Evolutionary conservation across 495 filamentous ascomycete species (phyloP), one percentile per base, ranked within the genome.

Genomic region (Penicillium herquei): DNA sequence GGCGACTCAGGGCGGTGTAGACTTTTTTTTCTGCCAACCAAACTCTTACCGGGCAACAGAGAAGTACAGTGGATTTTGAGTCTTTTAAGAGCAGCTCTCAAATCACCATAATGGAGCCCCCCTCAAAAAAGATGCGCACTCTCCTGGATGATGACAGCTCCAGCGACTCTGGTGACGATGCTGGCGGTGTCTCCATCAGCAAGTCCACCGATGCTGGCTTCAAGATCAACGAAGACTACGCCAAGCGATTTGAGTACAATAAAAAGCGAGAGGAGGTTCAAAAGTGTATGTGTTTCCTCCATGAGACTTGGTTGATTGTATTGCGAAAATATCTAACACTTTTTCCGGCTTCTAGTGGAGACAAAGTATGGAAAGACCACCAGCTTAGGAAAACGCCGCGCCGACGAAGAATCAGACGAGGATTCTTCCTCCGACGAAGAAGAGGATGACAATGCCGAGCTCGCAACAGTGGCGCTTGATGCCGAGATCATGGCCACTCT

Each of bases 261-360:
- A 96, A 97, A 77, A 94, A 93, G 75, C 84, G 94, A 30, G 91
- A 94, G 71, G 94, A 98, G 66, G 77, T 87, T 51, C 83, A 88
- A n/a, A 81, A 85, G 65, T 71, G 92, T 93, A 74, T 75, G 85
- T 79, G 85, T 79, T 50, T 54, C n/a, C 13, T 26, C 12, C 13
- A 26, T 26, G n/a, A 1, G 52, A 45, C 37, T 52, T 52, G 16
- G 14, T 46, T 14, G 42, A 13, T 21, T 2, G 56, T 49, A 48
- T 32, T 4, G 9, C 17, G 9, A 17, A 39, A 26, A 40, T 37
- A 41, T 14, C 65, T 67, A 49, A 66, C 50, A 16, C n/a, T 26
- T 8, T 42, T 2, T 17, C 16, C 49, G 41, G 12, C 8, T 58
- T 31, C 6, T 7, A 93, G 90, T 97, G 69, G 89, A 96, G 70